phyloP scores from a whole-genome alignment of 495 filamentous ascomycete species.

The Aspergillus cavernicola region DNA sequence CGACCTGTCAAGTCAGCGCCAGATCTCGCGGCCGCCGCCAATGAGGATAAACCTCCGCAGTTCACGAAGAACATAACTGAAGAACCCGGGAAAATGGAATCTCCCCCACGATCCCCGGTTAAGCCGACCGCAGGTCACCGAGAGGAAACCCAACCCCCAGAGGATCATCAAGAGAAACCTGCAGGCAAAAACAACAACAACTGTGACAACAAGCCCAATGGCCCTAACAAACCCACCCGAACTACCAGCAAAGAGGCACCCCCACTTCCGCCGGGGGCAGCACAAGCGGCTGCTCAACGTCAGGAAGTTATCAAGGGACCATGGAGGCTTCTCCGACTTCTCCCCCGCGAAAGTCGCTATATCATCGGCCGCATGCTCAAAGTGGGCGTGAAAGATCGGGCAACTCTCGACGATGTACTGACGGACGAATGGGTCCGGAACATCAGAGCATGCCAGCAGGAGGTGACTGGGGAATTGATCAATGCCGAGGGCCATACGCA shows the following conservation, averaged over 20 bases:
- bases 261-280: constrained; percentile 29
- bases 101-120: constrained; percentile 11
- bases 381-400: constrained; percentile 77
- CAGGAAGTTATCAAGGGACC: constrained; percentile 83
- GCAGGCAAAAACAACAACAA: constrained; percentile 20
- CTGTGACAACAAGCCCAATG: constrained; percentile 23
- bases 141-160: constrained; percentile 21
- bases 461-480: constrained; percentile 51
- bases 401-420: constrained; percentile 78
- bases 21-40: constrained; percentile 28
- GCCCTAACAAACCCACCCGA: constrained; percentile 25
- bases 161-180: constrained; percentile 22
- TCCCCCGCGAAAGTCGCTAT: constrained; percentile 84
- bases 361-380: constrained; percentile 94
- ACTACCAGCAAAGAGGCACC: constrained; percentile 52
- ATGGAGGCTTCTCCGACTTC: constrained; percentile 84
- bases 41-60: constrained; percentile 24
- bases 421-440: constrained; percentile 84
- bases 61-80: constrained; percentile 1
- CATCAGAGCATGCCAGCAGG: constrained; percentile 61
- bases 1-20: constrained; percentile 35
- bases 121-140: constrained; percentile 14
- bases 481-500: constrained; percentile 58
- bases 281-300: constrained; percentile 40
- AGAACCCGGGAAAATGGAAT: constrained; percentile 6